Base-by-base conservation (phyloP, 2,329 filamentous ascomycete genomes). In the Colletotrichum sp. region DNA sequence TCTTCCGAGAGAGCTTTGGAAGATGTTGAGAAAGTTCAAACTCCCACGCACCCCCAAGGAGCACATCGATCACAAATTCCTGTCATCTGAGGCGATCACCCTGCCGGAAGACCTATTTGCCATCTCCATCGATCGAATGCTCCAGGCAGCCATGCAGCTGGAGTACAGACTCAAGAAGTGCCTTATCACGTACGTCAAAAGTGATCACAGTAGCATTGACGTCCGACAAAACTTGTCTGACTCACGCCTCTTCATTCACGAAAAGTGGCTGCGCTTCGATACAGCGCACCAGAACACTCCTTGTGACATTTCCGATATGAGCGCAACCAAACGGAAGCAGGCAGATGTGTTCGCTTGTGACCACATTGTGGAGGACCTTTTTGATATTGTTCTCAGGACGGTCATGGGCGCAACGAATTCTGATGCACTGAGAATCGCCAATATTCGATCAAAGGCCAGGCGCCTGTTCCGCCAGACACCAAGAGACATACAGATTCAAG, bases 81-180 rank as follows among this genome's bases (percentile, higher is more conserved):
- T 30, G 6, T 13, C 19, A 0, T n/a, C 57, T 44, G 4, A 32
- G 19, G 27, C 11, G 0, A 29, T 22, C 3, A 12, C 19, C 19
- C 9, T 30, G 0, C 19, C 57, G 5, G 2, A 16, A 1, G 52
- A 22, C 19, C 3, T 61, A 5, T 61, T 30, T 4, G 57, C 57
- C 9, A n/a, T 29, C 29, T 32, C 25, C 0, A 5, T 61, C 12
- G 57, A 61, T 6, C 25, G 57, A 4, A 29, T 61, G 29, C 16
- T 61, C 3, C 16, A 3, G 12, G 30, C 57, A 61, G 29, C 11
- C 4, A 15, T 61, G 25, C 30, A 11, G 8, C 6, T 61, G 15
- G 57, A 29, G 1, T 4, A 2, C 2, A 0, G 4, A 2, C 29
- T 61, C 27, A 19, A 12, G 2, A 2, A 0, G 6, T 9, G 2